Conservation (phyloP, 2,329 filamentous ascomycete genomes). For the Tolypocladium pustulatum region DNA sequence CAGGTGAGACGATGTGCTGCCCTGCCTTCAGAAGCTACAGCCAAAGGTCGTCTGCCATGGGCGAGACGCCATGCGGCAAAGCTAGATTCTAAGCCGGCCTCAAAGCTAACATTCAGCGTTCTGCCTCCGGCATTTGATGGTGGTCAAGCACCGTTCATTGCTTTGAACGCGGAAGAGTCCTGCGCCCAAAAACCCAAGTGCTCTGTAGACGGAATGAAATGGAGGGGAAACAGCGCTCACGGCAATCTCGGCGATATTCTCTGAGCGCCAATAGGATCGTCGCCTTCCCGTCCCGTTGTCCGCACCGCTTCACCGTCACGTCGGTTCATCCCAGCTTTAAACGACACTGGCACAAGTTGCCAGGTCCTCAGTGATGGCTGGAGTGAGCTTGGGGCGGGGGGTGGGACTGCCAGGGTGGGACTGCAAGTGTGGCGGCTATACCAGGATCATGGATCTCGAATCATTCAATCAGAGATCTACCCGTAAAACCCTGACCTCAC, state of each 20-base stretch:
- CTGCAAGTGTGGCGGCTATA: neutral
- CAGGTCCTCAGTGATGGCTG: neutral
- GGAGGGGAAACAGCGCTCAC: neutral
- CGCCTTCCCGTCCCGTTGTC: neutral
- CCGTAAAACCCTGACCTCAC: conserved; percentile 5
- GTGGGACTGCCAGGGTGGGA: neutral
- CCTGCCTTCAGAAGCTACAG: conserved; percentile 3
- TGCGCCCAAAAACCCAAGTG: too few species aligned
- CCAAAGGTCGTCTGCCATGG: neutral
- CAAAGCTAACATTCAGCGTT: neutral
- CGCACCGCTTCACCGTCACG: neutral
- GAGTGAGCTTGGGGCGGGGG: neutral
- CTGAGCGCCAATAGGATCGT: neutral
- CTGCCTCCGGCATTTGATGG: neutral
- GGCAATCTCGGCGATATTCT: neutral
- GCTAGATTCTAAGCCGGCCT: neutral
- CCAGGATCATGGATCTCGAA: conserved; percentile 15
- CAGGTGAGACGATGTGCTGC: conserved; percentile 2
- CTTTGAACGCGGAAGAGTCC: too few species aligned
- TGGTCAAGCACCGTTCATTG: neutral
- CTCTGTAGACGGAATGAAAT: neutral
- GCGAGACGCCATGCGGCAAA: neutral
- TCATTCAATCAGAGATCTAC: conserved; percentile 16
- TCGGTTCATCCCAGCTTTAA: neutral
- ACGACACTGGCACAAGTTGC: neutral